Evolutionary conservation across 495 filamentous ascomycete genomes (phyloP).

Genomic region (Haplographium delicatum): DNA sequence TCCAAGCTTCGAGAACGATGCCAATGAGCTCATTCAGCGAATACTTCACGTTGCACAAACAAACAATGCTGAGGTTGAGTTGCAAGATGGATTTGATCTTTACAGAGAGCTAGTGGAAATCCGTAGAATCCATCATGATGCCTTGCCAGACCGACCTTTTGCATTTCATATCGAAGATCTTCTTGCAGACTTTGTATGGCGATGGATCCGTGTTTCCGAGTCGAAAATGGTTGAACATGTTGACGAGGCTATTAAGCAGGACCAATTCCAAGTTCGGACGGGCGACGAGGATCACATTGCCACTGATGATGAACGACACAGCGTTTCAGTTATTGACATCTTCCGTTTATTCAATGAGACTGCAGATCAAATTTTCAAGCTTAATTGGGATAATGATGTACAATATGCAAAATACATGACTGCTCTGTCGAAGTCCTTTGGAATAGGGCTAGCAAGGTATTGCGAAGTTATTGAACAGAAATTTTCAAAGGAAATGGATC

Average conservation of each 20-base stretch:
- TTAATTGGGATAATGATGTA: conserved; percentile 90
- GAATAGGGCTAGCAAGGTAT: conserved; percentile 76
- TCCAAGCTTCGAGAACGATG: conserved; percentile 84
- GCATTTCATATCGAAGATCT: conserved; percentile 81
- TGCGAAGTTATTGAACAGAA: conserved; percentile 85
- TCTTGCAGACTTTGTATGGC: conserved; percentile 89
- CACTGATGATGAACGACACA: conserved; percentile 82
- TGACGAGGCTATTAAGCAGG: conserved; percentile 83
- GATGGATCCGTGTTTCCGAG: conserved; percentile 83
- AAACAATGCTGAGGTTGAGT: conserved; percentile 65
- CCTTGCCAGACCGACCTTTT: conserved; percentile 63
- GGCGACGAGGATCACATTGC: conserved; percentile 54
- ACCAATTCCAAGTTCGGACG: conserved; percentile 67
- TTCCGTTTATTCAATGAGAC: conserved; percentile 91
- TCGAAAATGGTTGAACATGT: conserved; percentile 77
- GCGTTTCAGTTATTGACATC: conserved; percentile 87
- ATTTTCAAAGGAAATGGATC: conserved; percentile 91
- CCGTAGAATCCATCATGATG: conserved; percentile 66
- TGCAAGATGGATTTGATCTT: conserved; percentile 90
- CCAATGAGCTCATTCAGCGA: conserved; percentile 70
- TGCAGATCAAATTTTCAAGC: conserved; percentile 73
- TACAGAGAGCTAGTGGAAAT: conserved; percentile 85
- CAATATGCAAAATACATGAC: conserved; percentile 98
- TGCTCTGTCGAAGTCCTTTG: conserved; percentile 80
- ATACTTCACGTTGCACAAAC: conserved; percentile 68